Conservation (phyloP, 2,329 filamentous ascomycete genomes). For the Capronia americana region DNA sequence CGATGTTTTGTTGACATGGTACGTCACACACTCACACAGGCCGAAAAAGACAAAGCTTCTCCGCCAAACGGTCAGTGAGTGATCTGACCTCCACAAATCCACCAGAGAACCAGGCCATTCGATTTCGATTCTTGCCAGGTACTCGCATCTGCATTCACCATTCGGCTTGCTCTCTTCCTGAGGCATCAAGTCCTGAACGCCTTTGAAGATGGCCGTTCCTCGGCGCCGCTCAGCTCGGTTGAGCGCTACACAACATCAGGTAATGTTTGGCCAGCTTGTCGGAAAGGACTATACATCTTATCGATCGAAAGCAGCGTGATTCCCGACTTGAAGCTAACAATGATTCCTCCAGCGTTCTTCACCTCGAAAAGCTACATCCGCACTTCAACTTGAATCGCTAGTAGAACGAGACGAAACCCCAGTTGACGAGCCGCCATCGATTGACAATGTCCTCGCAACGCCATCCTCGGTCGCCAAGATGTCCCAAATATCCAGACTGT, state of each 20-base stretch:
- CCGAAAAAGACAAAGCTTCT: slow-evolving; percentile 18
- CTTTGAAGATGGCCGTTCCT: slow-evolving; percentile 31
- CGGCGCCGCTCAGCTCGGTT: slow-evolving; percentile 38
- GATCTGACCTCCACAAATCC: slow-evolving; percentile 11
- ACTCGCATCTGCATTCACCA: neutral
- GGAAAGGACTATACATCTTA: neutral
- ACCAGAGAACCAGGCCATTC: slow-evolving; percentile 4
- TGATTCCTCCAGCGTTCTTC: slow-evolving; percentile 28
- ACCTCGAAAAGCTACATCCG: slow-evolving; percentile 37
- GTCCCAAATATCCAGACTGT: slow-evolving; percentile 46
- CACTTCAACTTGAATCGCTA: slow-evolving; percentile 51
- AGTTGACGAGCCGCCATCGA: slow-evolving; percentile 42
- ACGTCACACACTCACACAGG: slow-evolving; percentile 2
- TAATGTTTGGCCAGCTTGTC: slow-evolving; percentile 26
- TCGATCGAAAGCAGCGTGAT: slow-evolving; percentile 5
- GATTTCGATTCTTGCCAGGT: neutral
- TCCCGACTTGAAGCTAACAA: slow-evolving; percentile 23
- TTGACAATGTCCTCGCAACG: slow-evolving; percentile 45
- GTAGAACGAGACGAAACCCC: slow-evolving; percentile 56
- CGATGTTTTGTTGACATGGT: slow-evolving; percentile 15
- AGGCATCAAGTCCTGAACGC: neutral
- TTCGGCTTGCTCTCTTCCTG: neutral
- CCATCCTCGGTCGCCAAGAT: slow-evolving; percentile 43
- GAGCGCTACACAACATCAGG: slow-evolving; percentile 35
- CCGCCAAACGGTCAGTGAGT: slow-evolving; percentile 13